A percentile compares a stretch with the other conserved stretches of the same genome.
These are phyloP conservation scores for Globisporangium nodosum DNA, from an alignment of 352 stramenopile species.

Conservation along the genomic window DNA sequence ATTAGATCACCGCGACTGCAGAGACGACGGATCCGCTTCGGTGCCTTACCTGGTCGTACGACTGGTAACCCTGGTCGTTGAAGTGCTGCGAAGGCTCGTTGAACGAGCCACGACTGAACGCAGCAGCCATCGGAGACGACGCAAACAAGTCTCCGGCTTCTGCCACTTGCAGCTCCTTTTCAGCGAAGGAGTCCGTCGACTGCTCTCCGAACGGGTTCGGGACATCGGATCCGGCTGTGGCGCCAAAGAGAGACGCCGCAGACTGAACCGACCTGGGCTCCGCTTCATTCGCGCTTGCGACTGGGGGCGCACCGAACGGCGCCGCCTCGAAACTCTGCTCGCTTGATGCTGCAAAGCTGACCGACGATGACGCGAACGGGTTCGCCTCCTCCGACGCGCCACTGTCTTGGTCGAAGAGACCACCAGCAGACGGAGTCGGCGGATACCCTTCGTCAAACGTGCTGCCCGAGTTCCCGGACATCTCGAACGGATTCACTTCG, in stretches of 20 bases:
- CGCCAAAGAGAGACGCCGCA: constrained; percentile 59
- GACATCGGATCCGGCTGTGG: constrained; percentile 32
- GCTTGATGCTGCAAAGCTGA: constrained; percentile 20
- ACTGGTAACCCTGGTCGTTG: constrained; percentile 23
- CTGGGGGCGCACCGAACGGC: constrained; percentile 7
- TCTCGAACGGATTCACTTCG: constrained; percentile 20
- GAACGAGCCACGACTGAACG: constrained; percentile 26
- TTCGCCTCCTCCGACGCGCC: constrained; percentile 26
- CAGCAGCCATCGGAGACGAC: constrained; percentile 25
- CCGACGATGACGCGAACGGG: constrained; percentile 34
- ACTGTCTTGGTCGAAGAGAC: constrained; percentile 19
- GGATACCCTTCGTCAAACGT: constrained; percentile 16
- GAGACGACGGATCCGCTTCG: background rate
- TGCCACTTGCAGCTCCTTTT: constrained; percentile 49
- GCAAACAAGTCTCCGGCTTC: constrained; percentile 60
- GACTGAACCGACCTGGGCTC: constrained; percentile 22
- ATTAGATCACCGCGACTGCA: background rate
- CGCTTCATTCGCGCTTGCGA: constrained; percentile 1
- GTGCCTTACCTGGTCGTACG: constrained; percentile 30
- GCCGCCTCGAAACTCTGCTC: constrained; percentile 7
- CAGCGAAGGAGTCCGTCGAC: constrained; percentile 18
- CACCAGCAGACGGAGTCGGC: constrained; percentile 8
- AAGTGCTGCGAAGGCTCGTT: constrained; percentile 20
- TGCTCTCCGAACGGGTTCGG: constrained; percentile 41
- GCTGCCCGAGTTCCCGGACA: constrained; percentile 21